A percentile compares a stretch with the other conserved stretches of the same genome.
Evolutionary conservation across 345 rosid genomes (phyloP).

Genomic region (Gossypium australe): DNA sequence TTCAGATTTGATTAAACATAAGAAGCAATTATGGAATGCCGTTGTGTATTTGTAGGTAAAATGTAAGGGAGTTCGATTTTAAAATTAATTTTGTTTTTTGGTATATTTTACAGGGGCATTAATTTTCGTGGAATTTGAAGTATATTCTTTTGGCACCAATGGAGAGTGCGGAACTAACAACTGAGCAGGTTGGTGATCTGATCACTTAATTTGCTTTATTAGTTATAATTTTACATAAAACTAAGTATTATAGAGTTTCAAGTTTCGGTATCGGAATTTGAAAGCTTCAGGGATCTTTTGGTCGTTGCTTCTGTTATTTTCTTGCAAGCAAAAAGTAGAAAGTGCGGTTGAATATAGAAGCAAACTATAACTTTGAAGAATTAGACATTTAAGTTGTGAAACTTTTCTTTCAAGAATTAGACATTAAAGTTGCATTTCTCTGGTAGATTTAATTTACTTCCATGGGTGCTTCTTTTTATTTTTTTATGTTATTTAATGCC

Average conservation of each 20-base stretch:
- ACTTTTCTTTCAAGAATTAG: not conserved
- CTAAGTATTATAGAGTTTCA: not conserved
- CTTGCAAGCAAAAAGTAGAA: not conserved
- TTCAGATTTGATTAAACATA: not conserved
- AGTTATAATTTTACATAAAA: not conserved
- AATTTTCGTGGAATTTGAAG: slow-evolving; percentile 23
- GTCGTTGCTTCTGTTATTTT: not conserved
- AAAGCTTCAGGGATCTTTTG: not conserved
- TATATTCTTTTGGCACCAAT: slow-evolving; percentile 37
- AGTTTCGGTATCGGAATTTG: not conserved
- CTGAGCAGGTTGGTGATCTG: slow-evolving; percentile 61
- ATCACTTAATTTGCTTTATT: slow-evolving; percentile 12
- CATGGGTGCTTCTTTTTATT: not conserved
- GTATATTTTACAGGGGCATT: slow-evolving; percentile 21
- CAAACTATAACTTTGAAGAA: not conserved
- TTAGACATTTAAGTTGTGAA: not conserved
- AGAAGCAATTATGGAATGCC: not conserved
- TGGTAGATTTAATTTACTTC: not conserved
- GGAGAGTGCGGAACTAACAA: slow-evolving; percentile 71
- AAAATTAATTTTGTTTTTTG: not conserved
- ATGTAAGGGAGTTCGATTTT: not conserved
- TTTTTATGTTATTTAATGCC: not conserved
- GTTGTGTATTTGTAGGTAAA: not conserved
- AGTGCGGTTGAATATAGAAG: not conserved
- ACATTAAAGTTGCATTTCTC: not conserved